Base-by-base conservation (phyloP, 306 rosid species). In the Rosa persica region DNA sequence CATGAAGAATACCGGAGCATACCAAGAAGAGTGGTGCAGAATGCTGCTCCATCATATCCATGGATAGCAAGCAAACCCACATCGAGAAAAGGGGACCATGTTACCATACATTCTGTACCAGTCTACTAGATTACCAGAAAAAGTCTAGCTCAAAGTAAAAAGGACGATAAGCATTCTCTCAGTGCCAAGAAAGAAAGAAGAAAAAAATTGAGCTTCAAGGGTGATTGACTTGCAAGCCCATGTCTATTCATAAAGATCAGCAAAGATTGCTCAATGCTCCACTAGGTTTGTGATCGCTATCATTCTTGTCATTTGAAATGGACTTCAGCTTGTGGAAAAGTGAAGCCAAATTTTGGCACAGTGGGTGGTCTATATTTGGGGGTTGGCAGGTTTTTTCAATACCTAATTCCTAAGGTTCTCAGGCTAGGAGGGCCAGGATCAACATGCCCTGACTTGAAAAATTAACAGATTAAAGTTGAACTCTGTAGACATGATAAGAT, bases 11-110 rank as follows among this genome's bases (percentile, higher is more conserved):
- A 10, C 12, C 25, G 40, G 1, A 36, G 49, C 76, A 49, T 52
- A 12, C 64, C 76, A 54, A 73, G 38, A 73, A 54, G 48, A 52
- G 66, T 54, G 76, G 70, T 75, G 70, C 60, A 22, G 34, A 27
- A 43, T 38, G 70, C 46, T 13, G 51, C 54, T 25, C 78, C 78
- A 19, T 72, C 40, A 30, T 27, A 72, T 10, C 47, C 58, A 27
- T 68, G 73, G 73, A 19, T 25, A 16, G n/a, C 74, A 15, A 22
- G 9, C 54, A 5, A 12, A 30, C 23, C 49, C 51, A 55, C 38
- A 54, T 52, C 4, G 47, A 5, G 3, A 12, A 30, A 73, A 39
- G 9, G 34, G 69, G 78, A 58, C 68, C 69, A 58, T 57, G 9
- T 23, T 42, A 16, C 27, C 40, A 20, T 39, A 22, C 25, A 57